Evolutionary conservation across 306 rosid genomes (phyloP).

Genomic region (Corylus americana): DNA sequence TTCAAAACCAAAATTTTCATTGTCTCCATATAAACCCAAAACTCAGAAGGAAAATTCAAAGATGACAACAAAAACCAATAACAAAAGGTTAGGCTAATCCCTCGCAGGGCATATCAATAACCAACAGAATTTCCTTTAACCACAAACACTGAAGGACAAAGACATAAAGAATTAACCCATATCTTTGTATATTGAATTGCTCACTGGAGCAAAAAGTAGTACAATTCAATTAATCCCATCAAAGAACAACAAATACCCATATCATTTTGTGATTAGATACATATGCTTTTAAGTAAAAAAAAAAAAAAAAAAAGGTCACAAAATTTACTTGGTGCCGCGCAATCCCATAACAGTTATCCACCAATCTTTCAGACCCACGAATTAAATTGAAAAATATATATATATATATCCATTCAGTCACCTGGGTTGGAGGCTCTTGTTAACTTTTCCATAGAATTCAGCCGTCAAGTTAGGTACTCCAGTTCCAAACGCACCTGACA

Average conservation of each 20-base stretch:
- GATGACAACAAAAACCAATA: neutral
- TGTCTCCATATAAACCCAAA: neutral
- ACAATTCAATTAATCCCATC: neutral
- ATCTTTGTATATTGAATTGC: neutral
- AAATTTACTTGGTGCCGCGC: neutral
- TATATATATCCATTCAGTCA: slow-evolving; percentile 20
- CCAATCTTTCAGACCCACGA: slow-evolving; percentile 9
- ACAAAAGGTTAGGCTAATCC: neutral
- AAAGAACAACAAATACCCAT: neutral
- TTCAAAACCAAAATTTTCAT: too few species aligned
- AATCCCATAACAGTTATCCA: neutral
- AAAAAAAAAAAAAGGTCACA: neutral
- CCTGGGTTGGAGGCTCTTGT: slow-evolving; percentile 62
- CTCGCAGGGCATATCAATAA: neutral
- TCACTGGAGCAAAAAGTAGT: neutral
- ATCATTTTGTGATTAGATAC: neutral
- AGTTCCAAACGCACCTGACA: slow-evolving; percentile 58
- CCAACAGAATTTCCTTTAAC: neutral
- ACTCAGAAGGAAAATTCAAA: neutral
- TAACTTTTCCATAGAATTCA: slow-evolving; percentile 71
- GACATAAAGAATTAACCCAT: neutral
- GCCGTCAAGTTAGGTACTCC: slow-evolving; percentile 58
- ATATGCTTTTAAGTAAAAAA: neutral
- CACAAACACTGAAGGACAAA: neutral
- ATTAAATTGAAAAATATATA: slow-evolving; percentile 3